phyloP scores from a whole-genome alignment of 2,329 filamentous ascomycete genomes.

The Grosmannia serpens region DNA sequence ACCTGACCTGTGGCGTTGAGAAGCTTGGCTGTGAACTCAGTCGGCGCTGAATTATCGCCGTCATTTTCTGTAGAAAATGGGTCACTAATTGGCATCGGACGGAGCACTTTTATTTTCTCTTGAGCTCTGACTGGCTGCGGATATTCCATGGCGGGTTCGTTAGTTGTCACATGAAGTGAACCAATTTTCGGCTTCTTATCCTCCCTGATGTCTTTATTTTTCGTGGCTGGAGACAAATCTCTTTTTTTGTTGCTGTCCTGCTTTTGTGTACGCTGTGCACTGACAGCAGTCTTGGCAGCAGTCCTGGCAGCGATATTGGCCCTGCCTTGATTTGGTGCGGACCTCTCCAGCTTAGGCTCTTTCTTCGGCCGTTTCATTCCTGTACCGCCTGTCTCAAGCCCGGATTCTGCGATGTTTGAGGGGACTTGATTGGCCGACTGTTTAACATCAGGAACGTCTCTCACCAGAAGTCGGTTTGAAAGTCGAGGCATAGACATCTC shows the following conservation, averaged over 20 bases:
- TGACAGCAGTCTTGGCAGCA: too few relatives aligned
- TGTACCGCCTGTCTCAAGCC: background rate
- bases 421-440: background rate
- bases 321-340: background rate
- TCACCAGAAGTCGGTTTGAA: background rate
- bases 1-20: background rate
- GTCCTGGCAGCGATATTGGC: background rate
- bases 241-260: background rate
- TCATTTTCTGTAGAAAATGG: constrained; percentile 3
- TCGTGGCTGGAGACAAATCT: background rate
- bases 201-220: background rate
- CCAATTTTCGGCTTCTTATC: background rate
- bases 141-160: background rate
- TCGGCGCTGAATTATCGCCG: background rate
- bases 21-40: constrained; percentile 8
- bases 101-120: background rate
- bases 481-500: background rate
- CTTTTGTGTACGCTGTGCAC: too few relatives aligned
- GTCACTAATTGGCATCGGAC: background rate
- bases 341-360: background rate
- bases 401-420: background rate
- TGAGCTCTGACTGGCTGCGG: background rate
- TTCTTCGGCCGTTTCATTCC: background rate
- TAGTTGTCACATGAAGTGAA: background rate
- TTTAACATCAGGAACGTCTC: background rate